Evolutionary conservation across 495 filamentous ascomycete species (phyloP), one percentile per base, ranked within the genome.

Genomic region (Daldinia decipiens): DNA sequence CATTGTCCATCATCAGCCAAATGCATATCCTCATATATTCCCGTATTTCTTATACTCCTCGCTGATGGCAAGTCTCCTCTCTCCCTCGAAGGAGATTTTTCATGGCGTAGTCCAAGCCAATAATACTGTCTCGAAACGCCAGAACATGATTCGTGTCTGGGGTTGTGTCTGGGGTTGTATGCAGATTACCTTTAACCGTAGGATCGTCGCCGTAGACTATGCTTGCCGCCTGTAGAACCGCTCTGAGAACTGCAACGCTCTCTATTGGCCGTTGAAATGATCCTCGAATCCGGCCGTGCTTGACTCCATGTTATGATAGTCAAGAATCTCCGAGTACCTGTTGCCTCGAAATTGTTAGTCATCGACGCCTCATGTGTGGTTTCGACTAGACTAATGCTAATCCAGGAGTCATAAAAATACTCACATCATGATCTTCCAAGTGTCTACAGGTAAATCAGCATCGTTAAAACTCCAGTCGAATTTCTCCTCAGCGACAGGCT

Each of bases 391-490:
- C 63, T 76, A 70, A 74, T 76, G 69, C 56, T 76, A 59, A 19
- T 38, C 31, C n/a, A 54, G 45, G 39, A 32, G 19, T 19, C 12
- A 36, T 47, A 11, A 27, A 55, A 40, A 24, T 54, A 73, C 90
- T 73, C 86, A 98, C 95, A 99, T 99, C 95, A 98, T 99, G 77
- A 99, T 98, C 82, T 98, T 98, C 95, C 95, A 99, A n/a, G 96
- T 97, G 74, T 99, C 95, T 43, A 98, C 93, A 0, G 95, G 95
- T 63, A 99, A 82, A 82, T 99, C 95, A 36, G 95, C 96, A 77
- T 99, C 95, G 78, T 98, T 99, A 82, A 99, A 99, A n/a, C 94
- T 97, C 95, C 95, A 99, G 78, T 99, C 95, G 75, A 99, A 99
- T 82, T 96, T 98, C 85, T 98, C 95, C 65, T 97, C 92, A 26